Evolutionary conservation across 352 stramenopile species (phyloP), one percentile per base, ranked within the genome.

Genomic region (Hyaloperonospora brassicae): DNA sequence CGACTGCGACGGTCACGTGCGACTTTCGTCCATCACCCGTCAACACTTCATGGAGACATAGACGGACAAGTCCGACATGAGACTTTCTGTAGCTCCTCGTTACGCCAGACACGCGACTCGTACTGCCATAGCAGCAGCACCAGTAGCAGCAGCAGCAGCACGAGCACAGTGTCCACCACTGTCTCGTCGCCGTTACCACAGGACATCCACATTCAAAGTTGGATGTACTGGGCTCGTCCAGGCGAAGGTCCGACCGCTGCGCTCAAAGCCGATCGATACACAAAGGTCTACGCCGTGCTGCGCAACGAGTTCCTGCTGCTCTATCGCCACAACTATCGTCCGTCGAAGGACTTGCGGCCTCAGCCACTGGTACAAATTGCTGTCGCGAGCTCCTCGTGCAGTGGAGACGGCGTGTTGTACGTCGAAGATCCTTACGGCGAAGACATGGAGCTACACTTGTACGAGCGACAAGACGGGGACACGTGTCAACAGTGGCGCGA

Each of bases 371-470:
- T 89, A 48, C 76, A 89, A 52, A 79, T 89, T 53, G 74, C 79
- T 4, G 72, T 89, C 23, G 70, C 66, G 1, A 72, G 62, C 50
- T 78, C 77, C 12, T 64, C 65, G 50, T 69, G 69, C 52, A 68
- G 64, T 14, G 59, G 64, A 8, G 65, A 79, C 35, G 71, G 72
- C 22, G 66, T 71, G 5, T 62, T 89, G 40, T 66, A 71, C 11
- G 64, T 85, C 36, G 65, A 76, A 30, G 79, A 79, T 24, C 70
- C 76, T n/a, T 80, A 75, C 61, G 72, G 73, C 27, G 76, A 87
- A 53, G 64, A 66, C n/a, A 87, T 89, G 79, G 79, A 89, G 51
- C 62, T 89, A 25, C 73, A 82, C 57, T 50, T 85, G 42, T 89
- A 89, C 67, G 72, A 86, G 30, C 74, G 76, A 13, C 38, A 69